These are phyloP conservation scores for Podila horticola DNA, from an alignment of 192 early-diverging fungal genomes.

Conservation along the genomic window DNA sequence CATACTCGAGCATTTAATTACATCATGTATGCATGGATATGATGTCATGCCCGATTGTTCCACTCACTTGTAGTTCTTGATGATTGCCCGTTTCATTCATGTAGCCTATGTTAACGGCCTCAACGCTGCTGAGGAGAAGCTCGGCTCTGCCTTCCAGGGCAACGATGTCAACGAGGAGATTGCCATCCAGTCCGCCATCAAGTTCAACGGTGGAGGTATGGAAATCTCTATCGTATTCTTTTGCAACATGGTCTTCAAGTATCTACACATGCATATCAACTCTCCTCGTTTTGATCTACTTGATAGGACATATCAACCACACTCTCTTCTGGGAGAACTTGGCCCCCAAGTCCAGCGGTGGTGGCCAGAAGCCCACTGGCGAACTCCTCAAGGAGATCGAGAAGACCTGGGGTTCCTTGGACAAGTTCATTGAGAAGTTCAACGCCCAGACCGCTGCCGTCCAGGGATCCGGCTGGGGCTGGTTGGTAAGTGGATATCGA, in stretches of 20 bases:
- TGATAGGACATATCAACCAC: conserved; percentile 84
- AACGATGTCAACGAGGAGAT: conserved; percentile 80
- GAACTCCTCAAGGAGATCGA: conserved; percentile 78
- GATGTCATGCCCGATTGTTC: background rate
- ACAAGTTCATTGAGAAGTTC: conserved; percentile 81
- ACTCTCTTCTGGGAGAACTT: conserved; percentile 96
- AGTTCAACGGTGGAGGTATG: conserved; percentile 93
- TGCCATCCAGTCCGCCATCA: conserved; percentile 81
- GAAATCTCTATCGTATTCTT: background rate
- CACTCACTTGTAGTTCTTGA: background rate
- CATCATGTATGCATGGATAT: too few relatives aligned
- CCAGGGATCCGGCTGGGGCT: conserved; percentile 97
- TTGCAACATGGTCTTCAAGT: background rate
- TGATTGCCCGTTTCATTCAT: background rate
- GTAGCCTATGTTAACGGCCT: conserved; percentile 84
- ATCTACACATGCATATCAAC: background rate
- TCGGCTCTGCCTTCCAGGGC: conserved; percentile 72
- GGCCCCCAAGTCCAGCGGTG: conserved; percentile 80
- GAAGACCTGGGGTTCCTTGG: conserved; percentile 84
- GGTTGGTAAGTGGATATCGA: conserved; percentile 69
- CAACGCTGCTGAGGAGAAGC: conserved; percentile 95
- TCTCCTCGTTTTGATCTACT: background rate
- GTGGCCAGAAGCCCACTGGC: conserved; percentile 79
- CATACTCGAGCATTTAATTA: too few relatives aligned
- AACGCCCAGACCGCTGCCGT: conserved; percentile 84